Base-by-base conservation (phyloP, 371 early-diverging fungal species). In the Parasitella parasitica region DNA sequence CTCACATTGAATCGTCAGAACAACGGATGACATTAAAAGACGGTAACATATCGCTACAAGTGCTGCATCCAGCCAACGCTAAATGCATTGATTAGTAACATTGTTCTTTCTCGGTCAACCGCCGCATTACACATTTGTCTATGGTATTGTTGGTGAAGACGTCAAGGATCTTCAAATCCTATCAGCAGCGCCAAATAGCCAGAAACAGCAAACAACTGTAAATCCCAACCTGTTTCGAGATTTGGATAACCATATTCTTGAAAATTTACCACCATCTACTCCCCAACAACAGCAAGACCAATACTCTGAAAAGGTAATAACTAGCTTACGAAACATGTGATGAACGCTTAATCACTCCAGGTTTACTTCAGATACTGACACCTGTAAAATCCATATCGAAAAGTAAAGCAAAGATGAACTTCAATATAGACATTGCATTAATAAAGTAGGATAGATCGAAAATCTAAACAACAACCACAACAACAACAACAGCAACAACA, bases 11-110 rank as follows among this genome's bases (percentile, higher is more conserved):
- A 27, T 82, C 79, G 2, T 51, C 57, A 48, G 77, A 80, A 0
- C 84, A 82, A 28, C 72, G 76, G 27, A 75, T 85, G 66, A 82
- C 83, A 46, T 63, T 87, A 6, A 79, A 79, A 65, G 77, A 85
- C 69, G 84, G 85, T 82, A 77, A 65, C 28, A n/a, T n/a, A n/a
- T n/a, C n/a, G n/a, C n/a, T n/a, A n/a, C n/a, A n/a, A n/a, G n/a
- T n/a, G n/a, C n/a, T n/a, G n/a, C n/a, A n/a, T n/a, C n/a, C n/a
- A n/a, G n/a, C n/a, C n/a, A n/a, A n/a, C n/a, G n/a, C n/a, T n/a
- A n/a, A n/a, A n/a, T n/a, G n/a, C n/a, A n/a, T n/a, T n/a, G n/a
- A n/a, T n/a, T 48, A 78, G 80, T 70, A 13, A 55, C 64, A 26
- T 57, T 80, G 11, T 51, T 51, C 20, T 66, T 80, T 34, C 69